A percentile compares a stretch with the other conserved stretches of the same genome.
phyloP scores from a whole-genome alignment of 768 basidiomycete genomes.

The Austroboletus festivus region DNA sequence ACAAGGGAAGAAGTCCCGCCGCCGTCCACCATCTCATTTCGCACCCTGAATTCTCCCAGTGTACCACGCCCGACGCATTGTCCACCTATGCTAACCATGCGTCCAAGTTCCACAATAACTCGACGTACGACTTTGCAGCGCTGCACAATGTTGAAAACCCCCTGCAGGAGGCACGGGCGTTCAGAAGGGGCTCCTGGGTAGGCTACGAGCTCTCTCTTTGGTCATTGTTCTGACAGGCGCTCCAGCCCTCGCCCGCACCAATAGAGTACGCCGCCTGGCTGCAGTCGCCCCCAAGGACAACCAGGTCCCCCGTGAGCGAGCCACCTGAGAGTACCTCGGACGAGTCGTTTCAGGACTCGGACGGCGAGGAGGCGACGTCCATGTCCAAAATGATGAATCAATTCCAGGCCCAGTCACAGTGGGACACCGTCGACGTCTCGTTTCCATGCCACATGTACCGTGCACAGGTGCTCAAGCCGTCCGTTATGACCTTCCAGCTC shows the following conservation, averaged over 20 bases:
- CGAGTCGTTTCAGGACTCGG: constrained; percentile 29
- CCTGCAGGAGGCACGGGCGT: constrained; percentile 6
- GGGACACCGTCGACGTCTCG: constrained; percentile 3
- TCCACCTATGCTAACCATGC: constrained; percentile 14
- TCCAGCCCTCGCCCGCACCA: constrained; percentile 19
- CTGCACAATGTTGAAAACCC: constrained; percentile 11
- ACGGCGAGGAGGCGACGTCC: constrained; percentile 19
- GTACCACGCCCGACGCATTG: constrained; percentile 24
- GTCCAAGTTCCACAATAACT: constrained; percentile 8
- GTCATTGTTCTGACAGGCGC: constrained; percentile 16
- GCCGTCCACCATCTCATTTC: constrained; percentile 2
- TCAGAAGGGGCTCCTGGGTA: constrained; percentile 28
- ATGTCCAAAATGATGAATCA: constrained; percentile 33
- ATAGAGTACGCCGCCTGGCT: constrained; percentile 13
- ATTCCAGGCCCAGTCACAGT: constrained; percentile 26
- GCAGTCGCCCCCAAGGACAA: constrained; percentile 9
- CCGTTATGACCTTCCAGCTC: constrained; percentile 32
- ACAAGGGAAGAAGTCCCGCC: neutral
- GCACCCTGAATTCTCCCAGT: constrained; percentile 33
- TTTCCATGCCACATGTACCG: constrained; percentile 4
- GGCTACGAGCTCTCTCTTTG: constrained; percentile 2
- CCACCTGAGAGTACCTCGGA: constrained; percentile 30
- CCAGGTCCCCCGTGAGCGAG: constrained; percentile 28
- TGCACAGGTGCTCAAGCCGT: constrained; percentile 20
- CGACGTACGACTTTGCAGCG: constrained; percentile 11